A percentile compares a stretch with the other conserved stretches of the same genome.
These are phyloP conservation scores for Pleurotus ostreatus DNA, from an alignment of 768 basidiomycete species.

Conservation along the genomic window DNA sequence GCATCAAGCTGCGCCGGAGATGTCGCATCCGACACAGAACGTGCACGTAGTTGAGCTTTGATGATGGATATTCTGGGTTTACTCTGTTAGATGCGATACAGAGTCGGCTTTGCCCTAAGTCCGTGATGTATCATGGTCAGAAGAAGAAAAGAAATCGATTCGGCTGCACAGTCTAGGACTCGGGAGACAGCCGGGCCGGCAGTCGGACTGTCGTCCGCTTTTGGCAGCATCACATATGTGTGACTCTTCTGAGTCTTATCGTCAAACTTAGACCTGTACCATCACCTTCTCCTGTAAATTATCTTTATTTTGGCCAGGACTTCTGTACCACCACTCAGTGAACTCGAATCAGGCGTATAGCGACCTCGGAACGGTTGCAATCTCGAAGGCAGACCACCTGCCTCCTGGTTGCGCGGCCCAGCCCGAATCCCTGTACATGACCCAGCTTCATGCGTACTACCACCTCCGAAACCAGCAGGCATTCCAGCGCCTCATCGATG, in stretches of 20 bases:
- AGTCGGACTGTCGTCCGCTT: no score
- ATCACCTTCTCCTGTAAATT: neutral
- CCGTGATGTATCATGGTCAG: no score
- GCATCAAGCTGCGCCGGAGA: no score
- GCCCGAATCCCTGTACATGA: slow-evolving; percentile 48
- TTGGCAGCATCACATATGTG: neutral
- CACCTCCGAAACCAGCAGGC: slow-evolving; percentile 66
- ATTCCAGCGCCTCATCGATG: slow-evolving; percentile 73
- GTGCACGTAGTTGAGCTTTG: no score
- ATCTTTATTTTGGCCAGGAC: neutral
- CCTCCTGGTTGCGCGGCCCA: slow-evolving; percentile 6
- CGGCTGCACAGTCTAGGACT: no score
- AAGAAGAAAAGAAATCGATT: no score
- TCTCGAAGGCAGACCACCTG: slow-evolving; percentile 2
- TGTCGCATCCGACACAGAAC: no score
- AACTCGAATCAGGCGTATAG: neutral
- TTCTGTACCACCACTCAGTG: neutral
- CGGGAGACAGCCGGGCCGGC: no score
- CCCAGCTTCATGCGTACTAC: slow-evolving; percentile 76
- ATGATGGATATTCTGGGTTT: no score
- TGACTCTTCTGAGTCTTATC: neutral
- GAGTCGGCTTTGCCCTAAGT: no score
- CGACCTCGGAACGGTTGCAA: slow-evolving; percentile 5
- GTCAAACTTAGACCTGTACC: neutral
- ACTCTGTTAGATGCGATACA: no score